Base-by-base conservation (phyloP, 306 rosid genomes). In the Castanospermum australe region DNA sequence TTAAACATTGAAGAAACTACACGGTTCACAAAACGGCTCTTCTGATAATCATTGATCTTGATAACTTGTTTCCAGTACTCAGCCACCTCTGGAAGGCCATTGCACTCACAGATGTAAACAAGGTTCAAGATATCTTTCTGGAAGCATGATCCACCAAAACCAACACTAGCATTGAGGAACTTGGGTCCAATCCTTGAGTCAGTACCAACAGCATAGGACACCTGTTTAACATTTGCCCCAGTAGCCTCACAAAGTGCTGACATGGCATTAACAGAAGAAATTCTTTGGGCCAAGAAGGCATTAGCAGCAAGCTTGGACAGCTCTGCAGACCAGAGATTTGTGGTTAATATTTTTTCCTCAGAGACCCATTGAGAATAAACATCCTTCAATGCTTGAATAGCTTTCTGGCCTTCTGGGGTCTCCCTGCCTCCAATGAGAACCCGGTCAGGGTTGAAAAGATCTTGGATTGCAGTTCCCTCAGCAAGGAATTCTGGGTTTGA, bases 161-260 rank as follows among this genome's bases (percentile, higher is more conserved):
- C 98, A 70, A 94, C 97, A 83, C 98, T 94, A 17, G 94, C 96
- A 17, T 92, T 94, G 25, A 94, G 89, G 67, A 94, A 94, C 87
- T 90, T 94, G 6, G 98, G 94, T 45, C 98, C 98, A 36, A 94
- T 94, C 65, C 98, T 92, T 45, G 97, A 32, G 86, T 94, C 98
- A n/a, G 87, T 94, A 1, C 98, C 97, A 54, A 94, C 98, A 6
- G 97, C 90, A 59, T 80, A 94, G 56, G 98, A 80, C 32, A 94
- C 97, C 82, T 94, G 96, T 17, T 84, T 14, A 12, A 94, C 83
- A 51, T 94, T 84, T 57, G 98, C 98, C 6, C 98, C 97, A 2
- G 98, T 94, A 45, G 97, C 97, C 87, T 94, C 98, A n/a, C 98
- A 94, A 39, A 94, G 98, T 8, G 98, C 97, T 71, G 98, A 94